A percentile compares a stretch with the other conserved stretches of the same genome.
Evolutionary conservation across 805 yeast genomes (phyloP).

Genomic region (Cyberlindnera saturnus): DNA sequence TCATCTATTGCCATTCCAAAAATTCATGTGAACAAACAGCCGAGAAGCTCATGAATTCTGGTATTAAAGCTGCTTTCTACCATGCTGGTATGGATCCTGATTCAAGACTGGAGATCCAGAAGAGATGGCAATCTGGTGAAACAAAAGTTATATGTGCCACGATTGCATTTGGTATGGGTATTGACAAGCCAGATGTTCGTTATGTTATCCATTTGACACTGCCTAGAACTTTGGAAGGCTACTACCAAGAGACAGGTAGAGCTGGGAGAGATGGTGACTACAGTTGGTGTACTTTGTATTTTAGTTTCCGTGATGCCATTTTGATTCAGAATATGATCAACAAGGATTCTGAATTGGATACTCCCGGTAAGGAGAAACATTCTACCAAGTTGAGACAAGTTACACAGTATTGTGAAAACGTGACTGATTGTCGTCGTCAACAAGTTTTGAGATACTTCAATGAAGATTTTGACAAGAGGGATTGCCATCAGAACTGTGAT

Average conservation of each 20-base stretch:
- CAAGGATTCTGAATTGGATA: conserved; percentile 62
- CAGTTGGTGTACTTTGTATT: conserved; percentile 80
- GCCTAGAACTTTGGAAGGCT: conserved; percentile 90
- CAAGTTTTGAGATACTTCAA: conserved; percentile 89
- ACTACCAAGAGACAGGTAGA: conserved; percentile 96
- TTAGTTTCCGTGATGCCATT: conserved; percentile 74
- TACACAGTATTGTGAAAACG: conserved; percentile 85
- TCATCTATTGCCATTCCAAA: conserved; percentile 90
- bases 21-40: conserved; percentile 82
- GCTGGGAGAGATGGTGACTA: conserved; percentile 93
- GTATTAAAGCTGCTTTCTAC: conserved; percentile 68
- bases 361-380: conserved; percentile 67
- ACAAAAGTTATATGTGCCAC: conserved; percentile 90
- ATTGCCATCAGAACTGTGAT: conserved; percentile 76
- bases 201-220: conserved; percentile 84
- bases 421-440: conserved; percentile 82
- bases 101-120: conserved; percentile 67
- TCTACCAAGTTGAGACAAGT: conserved; percentile 73
- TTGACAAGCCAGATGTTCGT: conserved; percentile 93
- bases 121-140: conserved; percentile 69
- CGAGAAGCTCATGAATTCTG: conserved; percentile 46
- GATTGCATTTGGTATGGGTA: conserved; percentile 98
- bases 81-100: conserved; percentile 94
- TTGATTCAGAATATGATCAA: conserved; percentile 70
- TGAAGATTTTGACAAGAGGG: conserved; percentile 62